phyloP scores from a whole-genome alignment of 2,329 filamentous ascomycete genomes.

The Beauveria caledonica region DNA sequence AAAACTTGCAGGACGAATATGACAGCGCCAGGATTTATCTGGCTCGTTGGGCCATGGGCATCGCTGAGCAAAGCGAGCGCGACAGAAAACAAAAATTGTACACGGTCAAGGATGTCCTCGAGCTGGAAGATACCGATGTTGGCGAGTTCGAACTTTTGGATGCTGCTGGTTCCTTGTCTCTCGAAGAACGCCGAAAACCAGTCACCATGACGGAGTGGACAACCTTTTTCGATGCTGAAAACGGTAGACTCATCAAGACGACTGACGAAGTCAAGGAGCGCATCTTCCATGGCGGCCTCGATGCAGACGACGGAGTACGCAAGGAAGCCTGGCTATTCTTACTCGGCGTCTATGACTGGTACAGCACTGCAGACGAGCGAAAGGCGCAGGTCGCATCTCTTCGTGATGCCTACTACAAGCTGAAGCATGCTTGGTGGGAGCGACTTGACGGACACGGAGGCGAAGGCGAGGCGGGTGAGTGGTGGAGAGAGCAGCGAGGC shows the following conservation, averaged over 20 bases:
- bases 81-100: conserved; percentile 82
- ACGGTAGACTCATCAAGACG: conserved; percentile 69
- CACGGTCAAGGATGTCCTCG: conserved; percentile 86
- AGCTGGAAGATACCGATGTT: conserved; percentile 89
- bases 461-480: conserved; percentile 76
- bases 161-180: conserved; percentile 61
- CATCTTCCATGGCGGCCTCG: conserved; percentile 90
- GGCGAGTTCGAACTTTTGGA: conserved; percentile 95
- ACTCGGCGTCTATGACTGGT: conserved; percentile 87
- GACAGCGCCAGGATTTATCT: conserved; percentile 93
- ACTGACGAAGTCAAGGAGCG: conserved; percentile 91
- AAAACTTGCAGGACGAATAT: conserved; percentile 92
- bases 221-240: conserved; percentile 71
- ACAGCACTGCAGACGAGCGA: conserved; percentile 78
- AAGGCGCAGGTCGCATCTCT: conserved; percentile 75
- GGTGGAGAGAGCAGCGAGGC: conserved; percentile 91
- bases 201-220: conserved; percentile 84
- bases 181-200: conserved; percentile 68
- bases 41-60: conserved; percentile 96
- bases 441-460: conserved; percentile 74
- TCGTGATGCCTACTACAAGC: conserved; percentile 84
- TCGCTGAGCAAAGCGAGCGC: conserved; percentile 90
- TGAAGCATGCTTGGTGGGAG: conserved; percentile 97
- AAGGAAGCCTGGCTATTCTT: conserved; percentile 97
- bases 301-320: conserved; percentile 80